Evolutionary conservation across 371 early-diverging fungal species (phyloP), one percentile per base, ranked within the genome.

Genomic region (Mucor plumbeus): DNA sequence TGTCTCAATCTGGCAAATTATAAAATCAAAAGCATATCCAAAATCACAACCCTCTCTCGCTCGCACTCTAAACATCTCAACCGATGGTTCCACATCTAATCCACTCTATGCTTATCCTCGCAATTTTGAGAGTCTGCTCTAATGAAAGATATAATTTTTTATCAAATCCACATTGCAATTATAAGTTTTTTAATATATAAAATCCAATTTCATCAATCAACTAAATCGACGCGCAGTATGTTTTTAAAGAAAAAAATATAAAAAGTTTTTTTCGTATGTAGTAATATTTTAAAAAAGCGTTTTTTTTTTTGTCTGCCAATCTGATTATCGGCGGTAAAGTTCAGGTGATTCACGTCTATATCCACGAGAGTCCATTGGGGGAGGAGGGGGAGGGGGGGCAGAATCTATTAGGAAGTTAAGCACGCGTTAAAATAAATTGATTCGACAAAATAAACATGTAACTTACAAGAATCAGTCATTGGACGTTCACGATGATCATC

Each of bases 281-380:
- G 36, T 47, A 47, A 34, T 10, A 47, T 60, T 31, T 50, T 19
- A 38, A 35, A 35, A 56, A 17, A 36, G 56, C 34, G 35, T 9
- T 17, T 14, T 56, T 44, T 48, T 43, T 56, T 44, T 48, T 43
- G 36, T 40, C 38, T 67, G 53, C 60, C 58, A 55, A 11, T 21
- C 53, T 47, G 15, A 36, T 73, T 75, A 80, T 69, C 80, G 77
- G 65, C 80, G 77, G 61, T 80, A 80, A 48, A 68, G 68, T 68
- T 79, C 77, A 54, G 69, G 71, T 55, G 80, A 75, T 39, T 68
- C 68, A 50, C 80, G 80, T 73, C 76, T 75, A 60, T 75, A 80
- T 66, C 73, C 77, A 69, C 77, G 74, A 36, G 75, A 64, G 50
- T 74, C 73, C 73, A 75, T 68, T 44, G 73, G 76, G 36, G 79